A percentile compares a stretch with the other conserved stretches of the same genome.
phyloP scores from a whole-genome alignment of 192 early-diverging fungal genomes.

The Pilaira anomala region DNA sequence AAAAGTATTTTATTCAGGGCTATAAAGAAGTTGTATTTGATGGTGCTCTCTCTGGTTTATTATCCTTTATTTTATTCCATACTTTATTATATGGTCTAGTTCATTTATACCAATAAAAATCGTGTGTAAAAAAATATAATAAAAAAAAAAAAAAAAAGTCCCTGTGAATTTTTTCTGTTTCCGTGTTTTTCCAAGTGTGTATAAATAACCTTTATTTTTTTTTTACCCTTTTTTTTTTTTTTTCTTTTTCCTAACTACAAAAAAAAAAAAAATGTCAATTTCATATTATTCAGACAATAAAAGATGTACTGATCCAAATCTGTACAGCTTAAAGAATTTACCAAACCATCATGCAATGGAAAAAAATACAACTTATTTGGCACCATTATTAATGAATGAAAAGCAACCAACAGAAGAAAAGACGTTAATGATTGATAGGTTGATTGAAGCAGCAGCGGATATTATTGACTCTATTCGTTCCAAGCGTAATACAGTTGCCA shows the following conservation, averaged over 20 bases:
- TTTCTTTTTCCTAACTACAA: neutral
- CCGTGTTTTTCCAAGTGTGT: neutral
- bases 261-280: neutral
- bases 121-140: neutral
- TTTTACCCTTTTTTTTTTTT: neutral
- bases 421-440: conserved; percentile 18
- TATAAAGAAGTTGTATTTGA: conserved; percentile 52
- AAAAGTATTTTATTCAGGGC: conserved; percentile 49
- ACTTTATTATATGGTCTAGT: conserved; percentile 77
- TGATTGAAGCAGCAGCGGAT: conserved; percentile 24
- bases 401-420: conserved; percentile 12
- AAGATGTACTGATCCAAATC: conserved; percentile 1
- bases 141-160: neutral
- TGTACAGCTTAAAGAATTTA: conserved; percentile 1
- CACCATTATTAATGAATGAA: neutral
- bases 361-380: conserved; percentile 2
- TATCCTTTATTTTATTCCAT: conserved; percentile 75
- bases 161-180: neutral
- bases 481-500: conserved; percentile 19
- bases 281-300: neutral
- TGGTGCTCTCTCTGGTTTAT: conserved; percentile 53
- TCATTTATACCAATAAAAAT: conserved; percentile 68
- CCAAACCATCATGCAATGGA: neutral
- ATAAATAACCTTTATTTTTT: neutral
- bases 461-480: conserved; percentile 30